Base-by-base conservation (phyloP, 345 rosid species). In the Syzygium jambos region DNA sequence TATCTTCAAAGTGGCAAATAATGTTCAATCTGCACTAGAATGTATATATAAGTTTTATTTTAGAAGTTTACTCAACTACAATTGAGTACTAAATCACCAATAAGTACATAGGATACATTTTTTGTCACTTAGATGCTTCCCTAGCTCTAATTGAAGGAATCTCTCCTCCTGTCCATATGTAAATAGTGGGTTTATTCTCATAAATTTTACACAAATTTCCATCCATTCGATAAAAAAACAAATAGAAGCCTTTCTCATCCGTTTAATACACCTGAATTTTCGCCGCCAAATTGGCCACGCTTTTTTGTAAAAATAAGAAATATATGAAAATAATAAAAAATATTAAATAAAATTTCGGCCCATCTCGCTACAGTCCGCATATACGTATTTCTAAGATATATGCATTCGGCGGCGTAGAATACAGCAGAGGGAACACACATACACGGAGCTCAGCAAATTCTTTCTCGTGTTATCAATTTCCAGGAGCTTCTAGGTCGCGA, bases 231-330 rank as follows among this genome's bases (percentile, higher is more conserved):
- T 55, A 56, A 55, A 55, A 55, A 16, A 21, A 5, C 21, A 15
- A 15, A 16, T 16, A 19, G 17, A 15, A 52, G 21, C 17, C 54
- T 4, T 15, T 52, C 54, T 52, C 17, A 43, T 43, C 54, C 54
- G 6, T 52, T 52, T 52, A 43, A 43, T 43, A 55, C 0, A 23
- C 27, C 11, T 9, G 0, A 56, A 54, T 56, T 56, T 56, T 9
- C 0, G 0, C 23, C 0, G 10, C 11, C n/a, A 56, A 56, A 56
- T 56, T 1, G 2, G 9, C 2, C 0, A 22, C 21, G 59, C 59
- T 7, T 55, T 55, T 56, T 56, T 4, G 61, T 23, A 56, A 23
- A 56, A 56, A 23, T 21, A 21, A 21, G 11, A 55, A 55, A 7
- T 21, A 21, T 55, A 3, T 21, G 25, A 21, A 55, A 52, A 52